Conservation (phyloP, 164 flowering plant species). For the Platanus orientalis region DNA sequence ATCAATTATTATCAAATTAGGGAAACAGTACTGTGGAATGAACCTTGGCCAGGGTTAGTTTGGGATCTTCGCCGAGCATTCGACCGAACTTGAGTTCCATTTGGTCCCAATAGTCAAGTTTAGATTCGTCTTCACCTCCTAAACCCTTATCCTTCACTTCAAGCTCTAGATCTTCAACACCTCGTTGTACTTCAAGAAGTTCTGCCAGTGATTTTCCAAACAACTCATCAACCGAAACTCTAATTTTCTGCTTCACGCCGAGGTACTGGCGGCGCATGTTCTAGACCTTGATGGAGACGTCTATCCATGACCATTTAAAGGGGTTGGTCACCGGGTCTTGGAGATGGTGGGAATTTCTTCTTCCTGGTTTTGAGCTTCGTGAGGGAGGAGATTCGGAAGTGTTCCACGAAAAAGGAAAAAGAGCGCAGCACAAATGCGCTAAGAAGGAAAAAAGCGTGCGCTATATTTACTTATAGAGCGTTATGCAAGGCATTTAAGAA, state of each 20-base stretch:
- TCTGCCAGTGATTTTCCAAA: constrained; percentile 75
- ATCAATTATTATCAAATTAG: no score
- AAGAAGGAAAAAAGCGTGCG: no score
- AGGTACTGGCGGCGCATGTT: constrained; percentile 93
- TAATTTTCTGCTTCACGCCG: constrained; percentile 87
- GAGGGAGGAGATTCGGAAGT: no score
- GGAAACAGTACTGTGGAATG: no score
- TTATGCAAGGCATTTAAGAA: no score
- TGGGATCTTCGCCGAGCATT: constrained; percentile 90
- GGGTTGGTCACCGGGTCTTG: constrained; percentile 63
- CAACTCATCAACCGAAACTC: constrained; percentile 40
- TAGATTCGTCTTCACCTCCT: constrained; percentile 30
- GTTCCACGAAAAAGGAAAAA: no score
- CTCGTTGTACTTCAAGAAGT: constrained; percentile 75
- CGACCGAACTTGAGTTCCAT: constrained; percentile 96
- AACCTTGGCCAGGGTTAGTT: constrained; percentile 90
- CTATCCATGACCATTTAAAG: constrained; percentile 90
- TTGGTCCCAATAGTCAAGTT: constrained; percentile 61
- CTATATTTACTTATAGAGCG: no score
- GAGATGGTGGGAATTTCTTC: constrained; percentile 78
- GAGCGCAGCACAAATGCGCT: no score
- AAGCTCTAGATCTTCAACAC: constrained; percentile 77
- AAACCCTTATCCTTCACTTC: constrained; percentile 26
- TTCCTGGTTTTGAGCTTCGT: constrained; percentile 74
- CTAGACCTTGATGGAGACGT: constrained; percentile 86